Conservation (phyloP, 1,284 basidiomycete species). For the Phellopilus nigrolimitatus region DNA sequence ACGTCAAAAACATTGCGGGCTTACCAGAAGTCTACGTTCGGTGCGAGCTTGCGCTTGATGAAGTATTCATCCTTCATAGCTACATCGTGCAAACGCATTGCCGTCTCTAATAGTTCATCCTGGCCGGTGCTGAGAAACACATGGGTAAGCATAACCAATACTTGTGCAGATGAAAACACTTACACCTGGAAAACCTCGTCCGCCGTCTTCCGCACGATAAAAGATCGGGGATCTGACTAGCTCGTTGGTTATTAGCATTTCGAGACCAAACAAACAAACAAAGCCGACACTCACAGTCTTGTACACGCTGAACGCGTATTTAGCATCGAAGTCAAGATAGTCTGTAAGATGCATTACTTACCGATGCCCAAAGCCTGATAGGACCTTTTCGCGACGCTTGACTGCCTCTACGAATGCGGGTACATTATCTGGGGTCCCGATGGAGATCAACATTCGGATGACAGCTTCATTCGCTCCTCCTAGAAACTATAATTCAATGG, state of each 20-base stretch:
- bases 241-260: neutral
- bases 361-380: conserved; percentile 86
- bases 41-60: conserved; percentile 66
- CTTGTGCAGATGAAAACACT: conserved; percentile 22
- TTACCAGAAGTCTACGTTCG: conserved; percentile 82
- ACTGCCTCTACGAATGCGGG: conserved; percentile 81
- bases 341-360: conserved; percentile 28
- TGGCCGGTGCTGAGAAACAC: conserved; percentile 59
- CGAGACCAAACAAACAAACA: neutral
- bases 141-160: neutral
- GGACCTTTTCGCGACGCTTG: conserved; percentile 78
- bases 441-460: conserved; percentile 83
- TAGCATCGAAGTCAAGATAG: conserved; percentile 4
- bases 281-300: conserved; percentile 55
- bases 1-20: conserved; percentile 25
- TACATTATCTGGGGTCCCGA: conserved; percentile 81
- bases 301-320: conserved; percentile 50
- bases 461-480: conserved; percentile 86
- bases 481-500: conserved; percentile 25
- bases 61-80: conserved; percentile 89
- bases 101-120: conserved; percentile 79
- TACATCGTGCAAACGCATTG: conserved; percentile 81
- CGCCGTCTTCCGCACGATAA: conserved; percentile 82
- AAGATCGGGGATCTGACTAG: conserved; percentile 81
- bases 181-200: conserved; percentile 85